Conservation (phyloP, 108 stramenopile genomes). For the Pseudonitzschia multistriata region DNA sequence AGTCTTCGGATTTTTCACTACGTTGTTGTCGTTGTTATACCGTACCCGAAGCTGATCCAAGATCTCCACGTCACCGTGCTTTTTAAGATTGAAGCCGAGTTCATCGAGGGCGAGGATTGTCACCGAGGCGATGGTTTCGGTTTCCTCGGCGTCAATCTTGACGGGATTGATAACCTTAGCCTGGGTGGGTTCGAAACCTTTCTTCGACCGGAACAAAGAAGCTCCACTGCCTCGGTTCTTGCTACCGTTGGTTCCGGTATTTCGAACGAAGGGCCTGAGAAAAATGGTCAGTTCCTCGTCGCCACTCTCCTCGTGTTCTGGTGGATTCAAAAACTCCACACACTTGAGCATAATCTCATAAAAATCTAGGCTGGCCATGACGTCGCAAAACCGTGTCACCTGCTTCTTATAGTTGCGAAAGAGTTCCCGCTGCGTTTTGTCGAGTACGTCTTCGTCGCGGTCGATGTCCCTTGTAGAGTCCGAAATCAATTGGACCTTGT, state of each 20-base stretch:
- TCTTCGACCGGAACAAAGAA: neutral
- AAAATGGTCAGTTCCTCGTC: conserved; percentile 30
- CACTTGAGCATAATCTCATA: conserved; percentile 42
- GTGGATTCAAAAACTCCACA: conserved; percentile 20
- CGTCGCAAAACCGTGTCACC: conserved; percentile 27
- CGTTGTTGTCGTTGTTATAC: neutral
- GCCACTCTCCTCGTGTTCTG: conserved; percentile 23
- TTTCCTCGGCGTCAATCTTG: neutral
- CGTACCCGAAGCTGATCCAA: conserved; percentile 4
- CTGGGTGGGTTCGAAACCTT: neutral
- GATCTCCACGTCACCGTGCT: neutral
- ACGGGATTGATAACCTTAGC: neutral
- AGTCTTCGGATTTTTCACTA: neutral
- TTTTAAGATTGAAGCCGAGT: neutral
- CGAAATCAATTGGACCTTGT: neutral
- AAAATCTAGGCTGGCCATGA: conserved; percentile 30
- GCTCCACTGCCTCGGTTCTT: neutral
- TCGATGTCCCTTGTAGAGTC: conserved; percentile 1
- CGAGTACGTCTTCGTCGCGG: conserved; percentile 1
- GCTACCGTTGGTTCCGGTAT: neutral
- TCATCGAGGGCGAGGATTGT: neutral
- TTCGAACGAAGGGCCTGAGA: neutral
- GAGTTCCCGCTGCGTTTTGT: conserved; percentile 18
- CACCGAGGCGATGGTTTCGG: conserved; percentile 1
- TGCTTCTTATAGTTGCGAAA: conserved; percentile 17